These are phyloP conservation scores for Oldenlandia corymbosa DNA, from an alignment of 257 asterid genomes.

Conservation along the genomic window DNA sequence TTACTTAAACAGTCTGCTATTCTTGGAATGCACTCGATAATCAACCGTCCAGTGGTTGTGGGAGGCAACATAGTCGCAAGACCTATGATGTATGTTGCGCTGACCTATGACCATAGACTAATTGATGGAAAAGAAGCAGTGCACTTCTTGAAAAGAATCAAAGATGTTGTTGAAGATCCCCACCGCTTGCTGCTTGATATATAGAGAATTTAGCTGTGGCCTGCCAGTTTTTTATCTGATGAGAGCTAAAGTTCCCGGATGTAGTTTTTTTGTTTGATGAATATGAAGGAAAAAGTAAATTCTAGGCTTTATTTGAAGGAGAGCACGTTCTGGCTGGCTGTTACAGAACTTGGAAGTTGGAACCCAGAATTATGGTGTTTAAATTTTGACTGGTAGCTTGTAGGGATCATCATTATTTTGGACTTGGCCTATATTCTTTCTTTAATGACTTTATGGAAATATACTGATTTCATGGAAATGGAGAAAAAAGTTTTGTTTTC, in stretches of 20 bases:
- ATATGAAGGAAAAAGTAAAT: background rate
- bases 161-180: constrained; percentile 97
- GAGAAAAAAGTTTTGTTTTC: too few species aligned
- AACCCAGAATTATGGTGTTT: too few species aligned
- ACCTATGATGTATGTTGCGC: constrained; percentile 98
- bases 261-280: background rate
- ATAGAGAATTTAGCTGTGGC: constrained; percentile 26
- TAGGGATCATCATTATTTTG: too few species aligned
- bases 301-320: background rate
- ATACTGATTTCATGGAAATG: too few species aligned
- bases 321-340: background rate
- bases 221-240: constrained; percentile 13
- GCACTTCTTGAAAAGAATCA: constrained; percentile 80
- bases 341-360: too few species aligned
- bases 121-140: constrained; percentile 99
- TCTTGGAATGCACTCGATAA: constrained; percentile 95
- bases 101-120: constrained; percentile 94
- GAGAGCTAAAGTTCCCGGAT: constrained; percentile 2
- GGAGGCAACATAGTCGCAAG: constrained; percentile 80
- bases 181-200: constrained; percentile 86
- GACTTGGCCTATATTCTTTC: too few species aligned
- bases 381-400: too few species aligned
- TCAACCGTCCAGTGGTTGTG: constrained; percentile 92
- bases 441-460: too few species aligned
- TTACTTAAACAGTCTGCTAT: constrained; percentile 72